These are phyloP conservation scores for Aspergillus novofumigatus DNA, from an alignment of 2,329 filamentous ascomycete genomes.

Conservation along the genomic window DNA sequence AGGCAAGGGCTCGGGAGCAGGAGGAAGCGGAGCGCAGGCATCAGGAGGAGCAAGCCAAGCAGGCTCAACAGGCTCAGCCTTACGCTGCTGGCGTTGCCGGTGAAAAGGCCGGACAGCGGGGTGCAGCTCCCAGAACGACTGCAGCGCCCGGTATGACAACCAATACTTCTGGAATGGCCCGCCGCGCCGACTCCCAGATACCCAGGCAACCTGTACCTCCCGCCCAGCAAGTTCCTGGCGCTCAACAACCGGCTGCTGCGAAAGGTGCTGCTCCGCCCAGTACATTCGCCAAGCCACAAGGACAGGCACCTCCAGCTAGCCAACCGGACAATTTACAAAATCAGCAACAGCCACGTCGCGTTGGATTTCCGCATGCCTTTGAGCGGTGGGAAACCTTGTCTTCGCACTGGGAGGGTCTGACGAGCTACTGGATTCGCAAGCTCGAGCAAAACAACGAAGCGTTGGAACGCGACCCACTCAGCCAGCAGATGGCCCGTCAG, in stretches of 20 bases:
- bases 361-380: constrained; percentile 91
- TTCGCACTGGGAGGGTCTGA: constrained; percentile 96
- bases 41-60: constrained; percentile 37
- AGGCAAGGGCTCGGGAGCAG: constrained; percentile 54
- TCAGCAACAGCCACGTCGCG: constrained; percentile 44
- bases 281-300: constrained; percentile 19
- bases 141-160: not conserved
- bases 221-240: constrained; percentile 17
- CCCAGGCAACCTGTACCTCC: constrained; percentile 13
- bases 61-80: constrained; percentile 23
- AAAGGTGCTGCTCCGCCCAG: constrained; percentile 18
- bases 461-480: constrained; percentile 74
- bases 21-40: constrained; percentile 47
- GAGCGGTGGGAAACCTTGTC: constrained; percentile 96
- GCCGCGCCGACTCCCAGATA: constrained; percentile 14
- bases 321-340: constrained; percentile 25
- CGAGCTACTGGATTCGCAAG: constrained; percentile 93
- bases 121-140: constrained; percentile 13
- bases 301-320: constrained; percentile 22
- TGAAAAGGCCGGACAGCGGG: constrained; percentile 28
- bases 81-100: constrained; percentile 44
- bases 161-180: constrained; percentile 7
- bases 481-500: constrained; percentile 83
- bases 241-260: constrained; percentile 23
- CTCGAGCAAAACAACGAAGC: constrained; percentile 88